These are phyloP conservation scores for Calocera viscosa DNA, from an alignment of 768 basidiomycete genomes.

Conservation along the genomic window DNA sequence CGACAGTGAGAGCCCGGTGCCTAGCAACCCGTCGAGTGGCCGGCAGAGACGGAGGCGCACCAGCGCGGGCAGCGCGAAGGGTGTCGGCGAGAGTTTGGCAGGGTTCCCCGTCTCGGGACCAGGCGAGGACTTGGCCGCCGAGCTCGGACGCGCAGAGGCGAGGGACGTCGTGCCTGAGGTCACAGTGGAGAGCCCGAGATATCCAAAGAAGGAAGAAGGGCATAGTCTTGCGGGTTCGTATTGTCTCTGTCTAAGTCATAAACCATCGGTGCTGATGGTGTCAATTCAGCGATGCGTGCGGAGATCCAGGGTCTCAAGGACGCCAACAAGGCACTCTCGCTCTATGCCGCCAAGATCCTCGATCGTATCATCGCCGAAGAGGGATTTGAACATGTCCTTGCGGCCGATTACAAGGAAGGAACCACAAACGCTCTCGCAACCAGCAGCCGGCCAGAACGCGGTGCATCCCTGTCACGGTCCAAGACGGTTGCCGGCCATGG, in stretches of 20 bases:
- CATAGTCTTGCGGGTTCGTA: background rate
- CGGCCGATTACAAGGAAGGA: slow-evolving; percentile 73
- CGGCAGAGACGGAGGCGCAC: background rate
- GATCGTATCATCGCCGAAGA: slow-evolving; percentile 94
- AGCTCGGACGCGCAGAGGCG: slow-evolving; percentile 82
- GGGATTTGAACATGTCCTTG: slow-evolving; percentile 91
- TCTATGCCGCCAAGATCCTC: slow-evolving; percentile 96
- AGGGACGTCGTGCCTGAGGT: slow-evolving; percentile 57
- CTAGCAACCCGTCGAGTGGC: background rate
- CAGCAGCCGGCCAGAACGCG: slow-evolving; percentile 13
- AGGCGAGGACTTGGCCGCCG: slow-evolving; percentile 79
- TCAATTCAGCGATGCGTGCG: slow-evolving; percentile 47
- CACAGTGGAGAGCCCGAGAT: slow-evolving; percentile 20
- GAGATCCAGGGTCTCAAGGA: slow-evolving; percentile 91
- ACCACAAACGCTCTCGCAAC: slow-evolving; percentile 26
- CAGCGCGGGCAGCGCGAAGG: background rate
- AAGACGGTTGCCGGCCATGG: slow-evolving; percentile 2
- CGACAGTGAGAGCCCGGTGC: background rate
- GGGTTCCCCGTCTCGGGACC: slow-evolving; percentile 80
- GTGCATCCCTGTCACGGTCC: slow-evolving; percentile 11
- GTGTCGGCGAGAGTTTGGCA: slow-evolving; percentile 64
- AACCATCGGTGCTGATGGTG: slow-evolving; percentile 27
- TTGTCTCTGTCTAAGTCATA: background rate
- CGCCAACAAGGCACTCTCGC: slow-evolving; percentile 86
- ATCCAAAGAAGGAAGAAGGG: background rate